Evolutionary conservation across 129 eudicot species (phyloP).

Genomic region (Flaveria bidentis): DNA sequence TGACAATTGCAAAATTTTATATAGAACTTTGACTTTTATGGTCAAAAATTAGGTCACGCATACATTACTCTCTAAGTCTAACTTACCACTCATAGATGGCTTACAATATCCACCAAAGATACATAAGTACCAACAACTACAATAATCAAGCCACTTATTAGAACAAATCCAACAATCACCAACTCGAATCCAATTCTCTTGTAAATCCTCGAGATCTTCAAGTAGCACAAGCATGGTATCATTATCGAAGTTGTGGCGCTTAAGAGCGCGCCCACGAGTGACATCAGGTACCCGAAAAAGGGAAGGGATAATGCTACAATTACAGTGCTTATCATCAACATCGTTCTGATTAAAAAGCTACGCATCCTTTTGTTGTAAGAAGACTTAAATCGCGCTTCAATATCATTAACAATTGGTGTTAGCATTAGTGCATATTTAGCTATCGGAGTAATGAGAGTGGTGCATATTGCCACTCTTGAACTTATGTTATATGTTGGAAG

Average conservation of each 20-base stretch:
- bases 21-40: too few species aligned
- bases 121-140: conserved; percentile 64
- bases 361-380: conserved; percentile 30
- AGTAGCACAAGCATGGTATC: conserved; percentile 74
- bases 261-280: conserved; percentile 81
- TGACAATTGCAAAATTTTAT: too few species aligned
- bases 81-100: conserved; percentile 22
- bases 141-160: conserved; percentile 43
- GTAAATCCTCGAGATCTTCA: conserved; percentile 60
- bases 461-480: conserved; percentile 69
- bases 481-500: conserved; percentile 62
- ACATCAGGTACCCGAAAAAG: conserved; percentile 62
- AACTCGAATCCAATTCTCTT: conserved; percentile 45
- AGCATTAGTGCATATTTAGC: conserved; percentile 80
- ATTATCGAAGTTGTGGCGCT: conserved; percentile 63
- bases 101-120: conserved; percentile 51
- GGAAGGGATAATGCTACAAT: conserved; percentile 62
- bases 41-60: too few species aligned
- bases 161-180: conserved; percentile 31
- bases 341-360: conserved; percentile 47
- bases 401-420: conserved; percentile 57
- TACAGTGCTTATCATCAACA: conserved; percentile 59
- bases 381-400: conserved; percentile 48
- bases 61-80: neutral
- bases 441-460: conserved; percentile 72